Evolutionary conservation across 2,329 filamentous ascomycete species (phyloP), one percentile per base, ranked within the genome.

Genomic region (Colletotrichum simmondsii): DNA sequence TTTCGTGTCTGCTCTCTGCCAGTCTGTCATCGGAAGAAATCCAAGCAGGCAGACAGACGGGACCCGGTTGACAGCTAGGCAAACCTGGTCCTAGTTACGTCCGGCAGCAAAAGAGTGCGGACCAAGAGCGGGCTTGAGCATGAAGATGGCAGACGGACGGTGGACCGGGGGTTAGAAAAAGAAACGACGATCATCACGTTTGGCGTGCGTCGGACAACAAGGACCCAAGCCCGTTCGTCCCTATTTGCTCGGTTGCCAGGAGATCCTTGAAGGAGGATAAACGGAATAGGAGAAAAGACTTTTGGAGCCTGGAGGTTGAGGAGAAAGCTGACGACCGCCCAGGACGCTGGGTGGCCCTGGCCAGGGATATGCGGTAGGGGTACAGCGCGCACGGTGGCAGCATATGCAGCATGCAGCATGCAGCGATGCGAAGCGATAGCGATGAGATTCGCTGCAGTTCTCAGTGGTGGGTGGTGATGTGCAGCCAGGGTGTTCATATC

Each of bases 131-230:
- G 32, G 22, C 19, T 49, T 49, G 60, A n/a, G 19, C 52, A 26
- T 30, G 32, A 35, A 53, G 28, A 35, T 63, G 60, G 46, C 60
- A 63, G 46, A n/a, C n/a, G n/a, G 60, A 35, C n/a, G 60, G 12
- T n/a, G n/a, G 46, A 53, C n/a, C 60, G n/a, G 60, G 30, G 12
- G 37, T 8, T 49, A 37, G 42, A 56, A 46, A 49, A 63, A 62
- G 59, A 69, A 63, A 71, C 49, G 69, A 71, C 26, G 64, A 68
- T 54, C 65, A 53, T 26, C 32, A 52, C 42, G 30, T 69, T 32
- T 69, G 69, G 65, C 59, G 69, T 69, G 69, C 37, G 54, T 72
- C 14, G 65, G 59, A 69, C 52, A 56, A 69, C 52, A 56, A 69
- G 28, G 65, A 28, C 54, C 54, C 52, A 54, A 54, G 24, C 57